These are phyloP conservation scores for Nephromyces sp. DNA, from an alignment of 169 alveolate species.

Conservation along the genomic window DNA sequence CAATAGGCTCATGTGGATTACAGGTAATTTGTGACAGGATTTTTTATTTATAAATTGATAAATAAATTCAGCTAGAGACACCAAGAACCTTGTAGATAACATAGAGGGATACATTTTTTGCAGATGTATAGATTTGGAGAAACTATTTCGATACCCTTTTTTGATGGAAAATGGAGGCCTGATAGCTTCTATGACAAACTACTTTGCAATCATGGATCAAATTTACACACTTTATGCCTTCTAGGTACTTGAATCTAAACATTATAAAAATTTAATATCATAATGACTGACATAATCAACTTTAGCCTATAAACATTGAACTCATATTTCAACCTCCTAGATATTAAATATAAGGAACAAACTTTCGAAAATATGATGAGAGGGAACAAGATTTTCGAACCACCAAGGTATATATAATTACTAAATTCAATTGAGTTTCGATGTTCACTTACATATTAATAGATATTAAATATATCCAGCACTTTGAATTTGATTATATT, in stretches of 20 bases:
- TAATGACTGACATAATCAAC: background rate
- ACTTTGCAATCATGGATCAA: conserved; percentile 61
- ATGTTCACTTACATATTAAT: too few relatives aligned
- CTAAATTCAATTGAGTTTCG: too few relatives aligned
- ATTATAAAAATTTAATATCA: background rate
- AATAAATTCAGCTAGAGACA: background rate
- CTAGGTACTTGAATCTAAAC: conserved; percentile 45
- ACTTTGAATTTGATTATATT: background rate
- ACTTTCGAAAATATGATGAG: conserved; percentile 85
- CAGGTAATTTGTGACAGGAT: conserved; percentile 28
- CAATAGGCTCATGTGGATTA: conserved; percentile 60
- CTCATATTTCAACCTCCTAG: conserved; percentile 39
- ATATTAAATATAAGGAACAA: conserved; percentile 94
- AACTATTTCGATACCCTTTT: conserved; percentile 93
- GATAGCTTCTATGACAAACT: conserved; percentile 89
- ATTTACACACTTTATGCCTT: conserved; percentile 90
- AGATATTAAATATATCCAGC: too few relatives aligned
- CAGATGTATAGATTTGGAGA: conserved; percentile 95
- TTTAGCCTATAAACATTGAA: background rate
- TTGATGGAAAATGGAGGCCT: conserved; percentile 93
- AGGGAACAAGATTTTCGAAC: conserved; percentile 83
- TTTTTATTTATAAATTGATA: background rate
- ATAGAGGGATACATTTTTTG: conserved; percentile 30
- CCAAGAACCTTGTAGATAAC: too few relatives aligned
- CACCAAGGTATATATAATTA: conserved; percentile 84